Percentiles rank a stretch among this genome's conserved stretches.
Evolutionary conservation across 768 basidiomycete genomes (phyloP).

Genomic region (Russula abietina): DNA sequence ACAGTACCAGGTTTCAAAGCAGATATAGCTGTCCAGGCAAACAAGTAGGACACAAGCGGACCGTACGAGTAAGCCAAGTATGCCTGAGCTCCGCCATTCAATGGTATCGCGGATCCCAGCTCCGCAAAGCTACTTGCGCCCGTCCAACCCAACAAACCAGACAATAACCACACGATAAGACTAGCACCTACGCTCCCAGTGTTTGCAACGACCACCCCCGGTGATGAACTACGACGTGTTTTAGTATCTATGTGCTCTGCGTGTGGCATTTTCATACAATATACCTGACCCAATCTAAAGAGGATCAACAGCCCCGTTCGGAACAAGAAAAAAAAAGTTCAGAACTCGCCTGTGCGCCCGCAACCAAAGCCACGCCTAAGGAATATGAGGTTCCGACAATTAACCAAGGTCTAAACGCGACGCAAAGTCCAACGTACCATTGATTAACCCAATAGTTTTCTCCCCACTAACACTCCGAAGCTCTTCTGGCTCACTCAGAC

Average conservation of each 20-base stretch:
- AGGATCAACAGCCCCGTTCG: neutral
- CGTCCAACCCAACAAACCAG: slow-evolving; percentile 88
- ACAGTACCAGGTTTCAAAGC: slow-evolving; percentile 72
- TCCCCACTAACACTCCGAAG: slow-evolving; percentile 46
- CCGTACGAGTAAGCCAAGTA: slow-evolving; percentile 89
- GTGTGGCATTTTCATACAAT: slow-evolving; percentile 51
- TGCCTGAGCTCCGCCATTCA: slow-evolving; percentile 60
- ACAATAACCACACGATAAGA: slow-evolving; percentile 74
- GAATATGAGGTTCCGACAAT: neutral
- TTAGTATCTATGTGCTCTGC: slow-evolving; percentile 9
- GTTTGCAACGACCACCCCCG: slow-evolving; percentile 86
- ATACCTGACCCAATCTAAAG: slow-evolving; percentile 85
- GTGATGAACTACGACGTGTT: slow-evolving; percentile 62
- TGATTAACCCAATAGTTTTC: slow-evolving; percentile 70
- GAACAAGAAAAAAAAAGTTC: slow-evolving; percentile 6
- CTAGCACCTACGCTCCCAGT: slow-evolving; percentile 87
- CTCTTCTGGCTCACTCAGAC: slow-evolving; percentile 63
- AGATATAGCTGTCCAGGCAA: slow-evolving; percentile 91
- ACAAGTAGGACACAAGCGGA: slow-evolving; percentile 81
- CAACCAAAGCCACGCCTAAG: slow-evolving; percentile 77
- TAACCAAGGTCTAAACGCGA: neutral
- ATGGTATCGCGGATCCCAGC: slow-evolving; percentile 81
- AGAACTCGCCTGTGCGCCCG: slow-evolving; percentile 63
- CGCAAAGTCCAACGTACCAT: slow-evolving; percentile 42
- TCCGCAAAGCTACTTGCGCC: slow-evolving; percentile 94